Evolutionary conservation across 2,329 filamentous ascomycete species (phyloP).

Genomic region (Mariannaea sp.): DNA sequence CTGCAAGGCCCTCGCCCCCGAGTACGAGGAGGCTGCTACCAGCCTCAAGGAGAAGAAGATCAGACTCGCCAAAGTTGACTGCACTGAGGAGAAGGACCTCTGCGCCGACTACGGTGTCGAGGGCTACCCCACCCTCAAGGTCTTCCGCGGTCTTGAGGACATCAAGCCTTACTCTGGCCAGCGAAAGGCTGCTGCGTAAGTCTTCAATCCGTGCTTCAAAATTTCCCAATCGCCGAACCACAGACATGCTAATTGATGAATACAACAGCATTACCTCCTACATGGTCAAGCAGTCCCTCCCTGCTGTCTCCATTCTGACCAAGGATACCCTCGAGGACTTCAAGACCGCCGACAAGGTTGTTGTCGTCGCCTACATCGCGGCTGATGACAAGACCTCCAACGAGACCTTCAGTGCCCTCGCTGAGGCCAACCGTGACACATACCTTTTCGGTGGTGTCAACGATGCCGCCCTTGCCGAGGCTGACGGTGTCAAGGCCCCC

Average conservation of each 20-base stretch:
- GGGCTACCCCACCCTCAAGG: conserved; percentile 98
- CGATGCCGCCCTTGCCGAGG: conserved; percentile 83
- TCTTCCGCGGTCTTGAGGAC: conserved; percentile 91
- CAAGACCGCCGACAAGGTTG: conserved; percentile 97
- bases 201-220: conserved; percentile 28
- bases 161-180: conserved; percentile 83
- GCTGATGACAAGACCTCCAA: conserved; percentile 82
- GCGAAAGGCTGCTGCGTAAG: conserved; percentile 80
- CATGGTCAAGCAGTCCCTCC: conserved; percentile 98
- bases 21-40: conserved; percentile 87
- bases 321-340: conserved; percentile 89
- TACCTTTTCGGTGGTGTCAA: conserved; percentile 91
- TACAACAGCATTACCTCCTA: conserved; percentile 69
- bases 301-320: conserved; percentile 82
- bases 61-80: conserved; percentile 86
- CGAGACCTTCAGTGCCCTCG: conserved; percentile 77
- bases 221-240: neutral
- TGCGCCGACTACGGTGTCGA: conserved; percentile 91
- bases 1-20: conserved; percentile 96
- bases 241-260: conserved; percentile 28
- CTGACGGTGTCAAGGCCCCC: conserved; percentile 86
- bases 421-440: conserved; percentile 80
- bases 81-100: conserved; percentile 90
- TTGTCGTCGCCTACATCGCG: conserved; percentile 86
- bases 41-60: conserved; percentile 87